A percentile compares a stretch with the other conserved stretches of the same genome.
Evolutionary conservation across 176 grass and related monocot genomes (phyloP).

Genomic region (Elaeis guineensis): DNA sequence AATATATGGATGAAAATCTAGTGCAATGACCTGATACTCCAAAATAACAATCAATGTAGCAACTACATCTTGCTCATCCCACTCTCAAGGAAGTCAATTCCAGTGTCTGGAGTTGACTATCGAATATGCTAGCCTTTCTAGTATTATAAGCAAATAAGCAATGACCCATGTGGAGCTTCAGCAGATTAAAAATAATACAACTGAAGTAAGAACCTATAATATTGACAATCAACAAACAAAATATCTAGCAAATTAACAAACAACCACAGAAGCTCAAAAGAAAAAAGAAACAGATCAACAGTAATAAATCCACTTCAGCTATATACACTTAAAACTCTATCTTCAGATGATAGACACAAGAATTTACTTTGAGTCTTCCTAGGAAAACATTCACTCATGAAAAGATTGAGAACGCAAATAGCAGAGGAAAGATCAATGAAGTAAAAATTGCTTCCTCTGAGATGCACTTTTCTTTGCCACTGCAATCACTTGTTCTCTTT

Average conservation of each 20-base stretch:
- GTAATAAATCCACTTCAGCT: neutral
- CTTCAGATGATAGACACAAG: neutral
- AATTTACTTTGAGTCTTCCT: neutral
- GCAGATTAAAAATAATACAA: too few species aligned
- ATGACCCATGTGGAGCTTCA: too few species aligned
- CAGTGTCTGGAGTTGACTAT: too few species aligned
- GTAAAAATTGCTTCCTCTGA: neutral
- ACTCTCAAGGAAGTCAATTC: too few species aligned
- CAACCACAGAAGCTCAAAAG: neutral
- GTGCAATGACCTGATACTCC: too few species aligned
- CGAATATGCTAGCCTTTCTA: too few species aligned
- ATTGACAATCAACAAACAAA: too few species aligned
- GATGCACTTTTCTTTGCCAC: neutral
- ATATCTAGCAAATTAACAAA: conserved; percentile 1
- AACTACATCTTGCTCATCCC: too few species aligned
- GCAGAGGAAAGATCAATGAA: neutral
- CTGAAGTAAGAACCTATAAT: too few species aligned
- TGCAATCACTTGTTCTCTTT: conserved; percentile 4
- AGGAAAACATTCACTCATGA: neutral
- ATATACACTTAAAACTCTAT: neutral
- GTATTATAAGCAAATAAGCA: too few species aligned
- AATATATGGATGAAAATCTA: too few species aligned
- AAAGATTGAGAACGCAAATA: neutral
- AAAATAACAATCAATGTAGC: too few species aligned
- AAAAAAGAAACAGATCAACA: neutral